Base-by-base conservation (phyloP, 2,329 filamentous ascomycete species). In the Malbranchea zuffiana region DNA sequence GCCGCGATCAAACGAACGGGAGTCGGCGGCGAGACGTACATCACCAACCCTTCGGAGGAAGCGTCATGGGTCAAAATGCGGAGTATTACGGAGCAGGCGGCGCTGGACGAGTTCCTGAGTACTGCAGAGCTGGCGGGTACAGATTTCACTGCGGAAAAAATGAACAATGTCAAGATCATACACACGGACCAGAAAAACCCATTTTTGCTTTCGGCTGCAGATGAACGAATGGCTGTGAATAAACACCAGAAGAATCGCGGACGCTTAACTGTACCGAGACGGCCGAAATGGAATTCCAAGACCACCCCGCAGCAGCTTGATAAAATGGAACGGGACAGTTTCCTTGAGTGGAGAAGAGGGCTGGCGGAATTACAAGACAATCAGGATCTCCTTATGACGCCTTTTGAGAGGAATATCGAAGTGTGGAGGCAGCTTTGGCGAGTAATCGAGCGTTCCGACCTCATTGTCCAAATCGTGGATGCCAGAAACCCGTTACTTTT, bases 51-150 rank as follows among this genome's bases (percentile, higher is more conserved):
- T 47, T 79, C 78, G 50, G 79, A 92, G 57, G 87, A 96, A 66
- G 90, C 88, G 23, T 74, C 84, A 50, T 98, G 87, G 86, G 85
- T 96, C 56, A 98, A 96, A 71, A 96, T 98, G 90, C 85, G 88
- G 67, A 94, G 85, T 59, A 83, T 98, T 50, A 98, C 90, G 4
- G 85, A 98, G 68, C 90, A 98, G 63, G 87, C 81, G 49, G 87
- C 87, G 29, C 76, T 98, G 44, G 90, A 98, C 60, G 90, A 98
- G 61, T 98, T 98, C 61, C 68, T 98, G 46, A 83, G 82, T 40
- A 98, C 90, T 1, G 92, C 90, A 45, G 87, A 96, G 65, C 69
- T 98, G 50, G 90, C 90, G n/a, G 88, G 86, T 47, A 98, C 90
- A 48, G 90, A 98, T 59, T 98, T 98, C 62, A 96, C 88, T 1